Evolutionary conservation across 306 rosid species (phyloP).

Genomic region (Albizia julibrissin): DNA sequence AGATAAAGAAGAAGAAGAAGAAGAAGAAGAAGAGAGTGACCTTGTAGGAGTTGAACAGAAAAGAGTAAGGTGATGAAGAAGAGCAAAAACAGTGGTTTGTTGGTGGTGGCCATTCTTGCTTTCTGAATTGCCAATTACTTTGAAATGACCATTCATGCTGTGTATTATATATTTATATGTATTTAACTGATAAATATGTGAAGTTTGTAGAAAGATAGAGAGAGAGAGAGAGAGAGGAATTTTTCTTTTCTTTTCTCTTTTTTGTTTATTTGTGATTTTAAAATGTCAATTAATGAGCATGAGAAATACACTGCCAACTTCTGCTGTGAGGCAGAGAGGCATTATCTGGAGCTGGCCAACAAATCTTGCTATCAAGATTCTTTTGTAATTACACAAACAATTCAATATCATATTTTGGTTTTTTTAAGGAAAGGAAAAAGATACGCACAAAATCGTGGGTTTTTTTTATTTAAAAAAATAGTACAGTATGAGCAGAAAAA

Average conservation of each 20-base stretch:
- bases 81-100: neutral
- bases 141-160: slow-evolving; percentile 5
- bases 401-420: neutral
- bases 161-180: neutral
- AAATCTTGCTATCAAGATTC: neutral
- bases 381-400: neutral
- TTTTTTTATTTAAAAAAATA: too few relatives aligned
- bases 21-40: neutral
- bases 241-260: neutral
- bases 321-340: neutral
- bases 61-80: neutral
- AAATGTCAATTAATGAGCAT: neutral
- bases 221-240: neutral
- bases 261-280: neutral
- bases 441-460: too few relatives aligned
- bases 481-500: neutral
- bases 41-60: neutral
- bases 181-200: neutral
- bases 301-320: neutral
- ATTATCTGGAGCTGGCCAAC: neutral
- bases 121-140: neutral
- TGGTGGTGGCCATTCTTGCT: neutral
- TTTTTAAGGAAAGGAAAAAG: neutral
- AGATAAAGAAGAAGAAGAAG: neutral
- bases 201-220: neutral